Evolutionary conservation across 768 basidiomycete species (phyloP).

Genomic region (Naganishia kalamii): DNA sequence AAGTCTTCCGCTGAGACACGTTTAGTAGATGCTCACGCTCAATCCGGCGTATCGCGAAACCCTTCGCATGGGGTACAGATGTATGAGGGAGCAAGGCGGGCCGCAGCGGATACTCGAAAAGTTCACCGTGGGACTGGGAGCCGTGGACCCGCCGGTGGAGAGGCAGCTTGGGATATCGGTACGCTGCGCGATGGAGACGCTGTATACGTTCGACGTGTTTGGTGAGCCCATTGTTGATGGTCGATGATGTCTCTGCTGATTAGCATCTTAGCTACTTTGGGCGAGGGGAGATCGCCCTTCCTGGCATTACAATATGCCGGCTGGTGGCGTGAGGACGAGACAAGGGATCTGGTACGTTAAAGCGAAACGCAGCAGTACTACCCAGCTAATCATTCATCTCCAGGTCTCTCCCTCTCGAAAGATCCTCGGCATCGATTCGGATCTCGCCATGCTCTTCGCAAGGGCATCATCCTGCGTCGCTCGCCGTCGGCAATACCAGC

Average conservation of each 20-base stretch:
- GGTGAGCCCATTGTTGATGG: not conserved
- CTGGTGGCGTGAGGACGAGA: not conserved
- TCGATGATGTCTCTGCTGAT: not conserved
- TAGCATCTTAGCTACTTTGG: not conserved
- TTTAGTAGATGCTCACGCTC: not conserved
- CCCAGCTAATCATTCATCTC: not conserved
- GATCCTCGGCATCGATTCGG: slow-evolving; percentile 3
- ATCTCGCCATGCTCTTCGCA: not conserved
- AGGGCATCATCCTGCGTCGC: not conserved
- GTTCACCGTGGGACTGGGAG: not conserved
- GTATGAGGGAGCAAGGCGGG: not conserved
- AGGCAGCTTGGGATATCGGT: not conserved
- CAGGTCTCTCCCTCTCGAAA: not conserved
- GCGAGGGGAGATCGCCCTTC: not conserved
- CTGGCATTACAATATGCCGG: not conserved
- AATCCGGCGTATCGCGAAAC: slow-evolving; percentile 5
- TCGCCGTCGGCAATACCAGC: not conserved
- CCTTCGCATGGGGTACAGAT: not conserved
- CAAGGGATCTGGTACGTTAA: not conserved
- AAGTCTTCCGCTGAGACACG: not conserved
- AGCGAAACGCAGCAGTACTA: too few relatives aligned
- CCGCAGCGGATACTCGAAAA: not conserved
- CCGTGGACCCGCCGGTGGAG: not conserved
- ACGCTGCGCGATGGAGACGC: not conserved
- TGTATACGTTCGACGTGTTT: not conserved